These are phyloP conservation scores for Colletotrichum destructivum DNA, from an alignment of 2,329 filamentous ascomycete genomes.

Conservation along the genomic window DNA sequence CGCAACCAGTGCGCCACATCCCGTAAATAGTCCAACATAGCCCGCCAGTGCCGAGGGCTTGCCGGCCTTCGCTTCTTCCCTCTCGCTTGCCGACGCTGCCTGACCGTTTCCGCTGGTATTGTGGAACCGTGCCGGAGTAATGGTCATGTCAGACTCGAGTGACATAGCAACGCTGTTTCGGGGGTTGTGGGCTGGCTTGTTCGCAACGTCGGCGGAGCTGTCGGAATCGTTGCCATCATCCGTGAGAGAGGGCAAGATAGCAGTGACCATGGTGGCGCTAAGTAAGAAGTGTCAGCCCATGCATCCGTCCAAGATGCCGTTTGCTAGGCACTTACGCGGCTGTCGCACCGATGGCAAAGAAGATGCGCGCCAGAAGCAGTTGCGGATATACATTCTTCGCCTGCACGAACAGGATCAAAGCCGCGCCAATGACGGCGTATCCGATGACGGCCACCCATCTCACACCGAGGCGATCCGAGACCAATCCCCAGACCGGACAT, in stretches of 20 bases:
- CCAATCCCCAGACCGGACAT: constrained; percentile 84
- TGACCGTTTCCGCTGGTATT: constrained; percentile 52
- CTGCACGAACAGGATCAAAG: constrained; percentile 87
- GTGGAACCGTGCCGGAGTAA: constrained; percentile 76
- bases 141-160: constrained; percentile 81
- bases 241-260: constrained; percentile 83
- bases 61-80: constrained; percentile 50
- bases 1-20: constrained; percentile 90
- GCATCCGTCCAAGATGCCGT: not conserved
- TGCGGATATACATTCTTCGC: constrained; percentile 90
- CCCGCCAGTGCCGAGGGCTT: constrained; percentile 80
- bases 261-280: constrained; percentile 95
- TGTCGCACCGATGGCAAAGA: constrained; percentile 94
- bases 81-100: constrained; percentile 7
- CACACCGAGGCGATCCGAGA: constrained; percentile 84
- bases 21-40: constrained; percentile 92
- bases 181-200: constrained; percentile 57
- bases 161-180: constrained; percentile 76
- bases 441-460: constrained; percentile 81
- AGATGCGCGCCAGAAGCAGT: constrained; percentile 84
- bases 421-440: constrained; percentile 84
- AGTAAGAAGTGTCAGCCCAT: constrained; percentile 6
- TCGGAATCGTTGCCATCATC: constrained; percentile 59
- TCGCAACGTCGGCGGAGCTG: constrained; percentile 46
- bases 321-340: constrained; percentile 73